Base-by-base conservation (phyloP, 768 basidiomycete genomes). In the Thelephora aurantiotincta region DNA sequence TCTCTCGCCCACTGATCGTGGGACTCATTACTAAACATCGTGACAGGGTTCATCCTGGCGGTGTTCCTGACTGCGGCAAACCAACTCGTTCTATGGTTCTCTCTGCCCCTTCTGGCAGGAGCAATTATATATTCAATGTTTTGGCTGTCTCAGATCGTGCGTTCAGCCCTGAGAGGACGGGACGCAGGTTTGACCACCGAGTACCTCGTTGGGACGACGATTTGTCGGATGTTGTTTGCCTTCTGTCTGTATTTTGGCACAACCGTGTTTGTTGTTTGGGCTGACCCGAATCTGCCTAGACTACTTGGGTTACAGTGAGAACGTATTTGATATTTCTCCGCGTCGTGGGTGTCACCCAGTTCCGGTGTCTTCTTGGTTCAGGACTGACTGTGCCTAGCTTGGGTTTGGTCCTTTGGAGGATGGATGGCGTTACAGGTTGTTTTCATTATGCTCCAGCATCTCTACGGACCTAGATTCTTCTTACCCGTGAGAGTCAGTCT, bases 81-180 rank as follows among this genome's bases (percentile, higher is more conserved):
- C 53, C 78, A 84, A 33, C 71, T 90, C 44, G 77, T 88, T 46
- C 55, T 85, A 55, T 77, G 78, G 18, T 75, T 82, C 1, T 71
- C 74, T 0, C 65, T 87, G 38, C 73, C 80, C 6, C 68, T 86
- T 54, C 52, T 81, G 14, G 77, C 84, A 52, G 71, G 92, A 33
- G 74, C 69, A 9, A 59, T 68, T 22, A 72, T 87, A 48, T 90
- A 93, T 61, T 82, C 81, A 5, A 71, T 71, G 50, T 80, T 92
- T 56, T 96, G 91, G 91, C 54, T 82, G 4, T 81, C 87, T 3
- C 91, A 93, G 62, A 88, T 96, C 43, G 68, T 81, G 46, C 72
- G 91, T 19, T 84, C 88, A 13, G 77, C 72, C 13, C 72, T 73
- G 18, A 73, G 85, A 19, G 83, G 81, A 7, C 71, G 86, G 50